phyloP scores from a whole-genome alignment of 108 stramenopile genomes.

The Stephanodiscus triporus region DNA sequence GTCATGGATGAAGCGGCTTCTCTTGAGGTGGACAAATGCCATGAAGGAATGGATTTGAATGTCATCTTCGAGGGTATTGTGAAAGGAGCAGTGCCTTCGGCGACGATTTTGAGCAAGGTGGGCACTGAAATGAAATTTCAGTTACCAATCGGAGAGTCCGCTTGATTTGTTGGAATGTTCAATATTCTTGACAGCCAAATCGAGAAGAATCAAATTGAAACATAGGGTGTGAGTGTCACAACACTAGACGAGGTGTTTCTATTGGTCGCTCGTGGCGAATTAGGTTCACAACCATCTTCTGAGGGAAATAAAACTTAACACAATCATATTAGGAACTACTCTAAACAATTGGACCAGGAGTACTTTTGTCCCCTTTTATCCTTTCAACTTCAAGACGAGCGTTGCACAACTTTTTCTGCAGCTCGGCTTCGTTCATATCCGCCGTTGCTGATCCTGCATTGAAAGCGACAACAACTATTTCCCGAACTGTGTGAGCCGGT shows the following conservation, averaged over 20 bases:
- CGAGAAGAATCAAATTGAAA: slow-evolving; percentile 55
- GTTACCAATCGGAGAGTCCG: slow-evolving; percentile 83
- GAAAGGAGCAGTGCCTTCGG: slow-evolving; percentile 60
- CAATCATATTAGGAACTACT: no score
- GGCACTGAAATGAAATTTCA: slow-evolving; percentile 94
- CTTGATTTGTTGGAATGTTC: slow-evolving; percentile 83
- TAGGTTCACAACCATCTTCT: not conserved
- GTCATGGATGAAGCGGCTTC: slow-evolving; percentile 16
- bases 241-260: slow-evolving; percentile 96
- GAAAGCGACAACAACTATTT: slow-evolving; percentile 22
- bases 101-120: slow-evolving; percentile 83
- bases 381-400: slow-evolving; percentile 7
- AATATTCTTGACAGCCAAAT: slow-evolving; percentile 69
- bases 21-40: slow-evolving; percentile 12
- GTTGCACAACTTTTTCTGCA: not conserved
- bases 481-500: no score
- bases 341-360: no score
- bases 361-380: slow-evolving; percentile 1
- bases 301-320: no score
- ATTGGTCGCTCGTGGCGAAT: slow-evolving; percentile 68
- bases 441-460: slow-evolving; percentile 30
- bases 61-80: slow-evolving; percentile 33
- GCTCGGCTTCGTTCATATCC: not conserved
- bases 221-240: slow-evolving; percentile 96
- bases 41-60: not conserved